Conservation (phyloP, 192 early-diverging fungal genomes). For the Spizellomyces sp. region DNA sequence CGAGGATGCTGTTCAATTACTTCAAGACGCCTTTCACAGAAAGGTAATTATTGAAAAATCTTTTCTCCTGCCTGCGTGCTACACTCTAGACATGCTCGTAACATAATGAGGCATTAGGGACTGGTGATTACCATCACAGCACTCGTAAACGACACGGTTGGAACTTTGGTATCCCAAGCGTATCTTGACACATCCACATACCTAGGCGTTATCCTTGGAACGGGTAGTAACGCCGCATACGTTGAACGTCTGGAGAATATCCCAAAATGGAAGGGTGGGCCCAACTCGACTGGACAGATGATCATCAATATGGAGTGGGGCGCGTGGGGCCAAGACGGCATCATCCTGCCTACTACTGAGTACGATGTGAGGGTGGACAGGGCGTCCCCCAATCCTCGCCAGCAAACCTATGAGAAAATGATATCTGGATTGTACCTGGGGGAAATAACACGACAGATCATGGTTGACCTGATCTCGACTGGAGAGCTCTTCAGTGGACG, state of each 20-base stretch:
- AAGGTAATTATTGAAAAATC: conserved; percentile 37
- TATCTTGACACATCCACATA: conserved; percentile 79
- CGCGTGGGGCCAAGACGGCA: conserved; percentile 63
- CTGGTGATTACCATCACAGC: conserved; percentile 78
- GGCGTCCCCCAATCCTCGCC: conserved; percentile 72
- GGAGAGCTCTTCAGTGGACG: conserved; percentile 73
- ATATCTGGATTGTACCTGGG: conserved; percentile 94
- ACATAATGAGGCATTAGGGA: conserved; percentile 30
- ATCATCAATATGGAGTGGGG: conserved; percentile 97
- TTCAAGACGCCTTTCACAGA: conserved; percentile 75
- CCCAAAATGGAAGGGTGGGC: conserved; percentile 67
- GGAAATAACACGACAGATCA: conserved; percentile 80
- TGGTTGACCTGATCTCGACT: conserved; percentile 79
- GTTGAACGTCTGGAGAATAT: conserved; percentile 77
- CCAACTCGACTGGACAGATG: conserved; percentile 64
- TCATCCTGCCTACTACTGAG: conserved; percentile 78
- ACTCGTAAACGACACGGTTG: conserved; percentile 95
- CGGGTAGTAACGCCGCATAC: conserved; percentile 94
- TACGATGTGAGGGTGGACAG: conserved; percentile 84
- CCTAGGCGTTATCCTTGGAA: conserved; percentile 88
- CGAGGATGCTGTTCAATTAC: conserved; percentile 80
- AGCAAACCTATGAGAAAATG: conserved; percentile 96
- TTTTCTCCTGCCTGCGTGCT: background rate
- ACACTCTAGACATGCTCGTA: background rate
- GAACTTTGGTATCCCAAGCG: conserved; percentile 85